phyloP scores from a whole-genome alignment of 2,329 filamentous ascomycete species.

The Ophiostoma sp. region DNA sequence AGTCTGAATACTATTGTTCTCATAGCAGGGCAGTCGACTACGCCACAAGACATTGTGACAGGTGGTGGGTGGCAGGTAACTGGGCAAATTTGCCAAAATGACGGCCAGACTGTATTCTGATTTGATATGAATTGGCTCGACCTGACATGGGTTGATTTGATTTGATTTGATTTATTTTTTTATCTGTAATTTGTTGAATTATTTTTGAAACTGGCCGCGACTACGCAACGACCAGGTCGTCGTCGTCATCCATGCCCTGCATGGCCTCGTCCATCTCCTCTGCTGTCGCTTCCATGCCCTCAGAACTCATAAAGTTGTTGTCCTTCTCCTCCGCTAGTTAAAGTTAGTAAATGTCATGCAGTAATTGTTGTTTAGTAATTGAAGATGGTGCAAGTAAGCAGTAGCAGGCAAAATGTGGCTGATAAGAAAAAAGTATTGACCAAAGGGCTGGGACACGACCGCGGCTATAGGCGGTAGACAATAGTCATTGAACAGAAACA shows the following conservation, averaged over 20 bases:
- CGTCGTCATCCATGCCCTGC: conserved; percentile 31
- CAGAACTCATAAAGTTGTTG: conserved; percentile 62
- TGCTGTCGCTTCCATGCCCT: conserved; percentile 59
- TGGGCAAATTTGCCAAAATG: not conserved
- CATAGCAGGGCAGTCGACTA: not conserved
- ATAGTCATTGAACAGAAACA: not conserved
- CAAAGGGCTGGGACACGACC: not conserved
- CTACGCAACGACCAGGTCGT: conserved; percentile 12
- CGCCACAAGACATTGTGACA: too few species aligned
- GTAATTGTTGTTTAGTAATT: not conserved
- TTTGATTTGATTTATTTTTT: not conserved
- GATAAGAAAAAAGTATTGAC: not conserved
- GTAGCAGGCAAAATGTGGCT: not conserved
- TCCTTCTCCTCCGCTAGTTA: conserved; percentile 59
- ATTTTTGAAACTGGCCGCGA: not conserved
- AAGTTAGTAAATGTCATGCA: conserved; percentile 21
- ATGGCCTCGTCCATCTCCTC: conserved; percentile 54
- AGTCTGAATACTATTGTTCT: not conserved
- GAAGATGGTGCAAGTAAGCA: not conserved
- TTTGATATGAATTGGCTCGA: not conserved
- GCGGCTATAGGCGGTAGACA: not conserved
- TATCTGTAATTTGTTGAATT: too few species aligned
- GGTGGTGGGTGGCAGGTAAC: not conserved
- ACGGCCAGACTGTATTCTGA: not conserved
- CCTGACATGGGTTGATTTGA: not conserved